Conservation (phyloP, 495 filamentous ascomycete species). For the Wilcoxina mikolae region DNA sequence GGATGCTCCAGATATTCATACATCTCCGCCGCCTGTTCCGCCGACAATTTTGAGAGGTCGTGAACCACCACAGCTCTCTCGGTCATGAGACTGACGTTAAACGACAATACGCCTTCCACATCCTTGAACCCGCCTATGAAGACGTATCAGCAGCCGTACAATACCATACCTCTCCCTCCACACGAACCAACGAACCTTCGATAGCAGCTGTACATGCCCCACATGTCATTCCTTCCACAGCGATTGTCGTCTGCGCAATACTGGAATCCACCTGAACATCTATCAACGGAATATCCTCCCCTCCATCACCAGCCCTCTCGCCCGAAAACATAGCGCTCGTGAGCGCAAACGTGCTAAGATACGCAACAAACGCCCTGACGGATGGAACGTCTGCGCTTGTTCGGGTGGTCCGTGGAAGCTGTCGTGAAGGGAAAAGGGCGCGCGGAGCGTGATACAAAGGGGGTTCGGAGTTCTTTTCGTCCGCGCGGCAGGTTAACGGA, state of each 20-base stretch:
- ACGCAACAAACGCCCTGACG: no score
- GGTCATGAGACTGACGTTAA: conserved; percentile 85
- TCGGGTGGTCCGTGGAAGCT: no score
- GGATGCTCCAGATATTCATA: no score
- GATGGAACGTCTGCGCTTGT: no score
- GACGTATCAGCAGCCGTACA: conserved; percentile 6
- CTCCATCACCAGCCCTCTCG: not conserved
- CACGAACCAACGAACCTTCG: conserved; percentile 44
- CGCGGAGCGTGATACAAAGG: no score
- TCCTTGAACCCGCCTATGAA: conserved; percentile 51
- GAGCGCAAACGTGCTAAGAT: no score
- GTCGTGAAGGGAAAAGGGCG: no score
- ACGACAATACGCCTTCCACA: conserved; percentile 61
- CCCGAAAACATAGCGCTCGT: not conserved
- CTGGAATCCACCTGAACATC: conserved; percentile 8
- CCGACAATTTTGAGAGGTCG: conserved; percentile 57
- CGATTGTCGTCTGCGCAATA: conserved; percentile 60
- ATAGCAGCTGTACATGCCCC: conserved; percentile 87
- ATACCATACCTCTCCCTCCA: not conserved
- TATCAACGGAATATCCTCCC: conserved; percentile 14
- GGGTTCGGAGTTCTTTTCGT: no score
- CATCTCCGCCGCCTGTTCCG: conserved; percentile 61
- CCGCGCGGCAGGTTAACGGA: no score
- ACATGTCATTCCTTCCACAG: conserved; percentile 95
- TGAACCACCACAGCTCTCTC: conserved; percentile 82